Conservation (phyloP, 2,329 filamentous ascomycete genomes). For the Fusarium odoratissimum region DNA sequence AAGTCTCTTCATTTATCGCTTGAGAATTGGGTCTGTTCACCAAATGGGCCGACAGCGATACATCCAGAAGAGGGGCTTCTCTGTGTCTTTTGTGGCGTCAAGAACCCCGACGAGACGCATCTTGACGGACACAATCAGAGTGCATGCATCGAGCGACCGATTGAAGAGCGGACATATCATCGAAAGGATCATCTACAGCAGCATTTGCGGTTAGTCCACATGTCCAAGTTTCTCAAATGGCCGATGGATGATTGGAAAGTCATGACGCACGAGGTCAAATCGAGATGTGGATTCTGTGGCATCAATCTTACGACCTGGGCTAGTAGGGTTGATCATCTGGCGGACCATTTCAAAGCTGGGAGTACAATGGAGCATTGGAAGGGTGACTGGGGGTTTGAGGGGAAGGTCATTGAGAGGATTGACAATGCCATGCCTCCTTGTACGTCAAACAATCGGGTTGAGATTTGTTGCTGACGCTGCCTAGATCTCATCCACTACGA, state of each 20-base stretch:
- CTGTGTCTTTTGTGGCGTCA: slow-evolving; percentile 53
- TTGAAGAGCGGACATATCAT: slow-evolving; percentile 58
- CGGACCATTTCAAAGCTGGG: slow-evolving; percentile 56
- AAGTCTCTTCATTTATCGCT: slow-evolving; percentile 59
- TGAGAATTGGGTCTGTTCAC: slow-evolving; percentile 59
- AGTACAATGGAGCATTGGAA: slow-evolving; percentile 57
- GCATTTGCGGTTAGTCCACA: slow-evolving; percentile 55
- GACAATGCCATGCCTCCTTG: slow-evolving; percentile 58
- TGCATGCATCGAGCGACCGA: slow-evolving; percentile 53
- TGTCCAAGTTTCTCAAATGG: slow-evolving; percentile 51
- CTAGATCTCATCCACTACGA: slow-evolving; percentile 41
- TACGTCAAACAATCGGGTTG: slow-evolving; percentile 25
- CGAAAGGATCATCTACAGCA: slow-evolving; percentile 58
- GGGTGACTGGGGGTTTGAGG: slow-evolving; percentile 58
- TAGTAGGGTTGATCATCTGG: slow-evolving; percentile 52
- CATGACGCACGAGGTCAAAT: slow-evolving; percentile 51
- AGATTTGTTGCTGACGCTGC: no score
- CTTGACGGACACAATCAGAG: slow-evolving; percentile 52
- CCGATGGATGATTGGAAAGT: slow-evolving; percentile 52
- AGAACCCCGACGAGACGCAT: slow-evolving; percentile 50
- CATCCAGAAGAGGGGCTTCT: slow-evolving; percentile 49
- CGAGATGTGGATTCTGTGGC: slow-evolving; percentile 57
- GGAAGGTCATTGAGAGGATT: slow-evolving; percentile 51
- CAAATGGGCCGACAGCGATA: slow-evolving; percentile 49
- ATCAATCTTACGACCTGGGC: slow-evolving; percentile 52